Percentiles rank a stretch among this genome's conserved stretches.
Evolutionary conservation across 192 early-diverging fungal genomes (phyloP).

Genomic region (Mortierella hygrophila): DNA sequence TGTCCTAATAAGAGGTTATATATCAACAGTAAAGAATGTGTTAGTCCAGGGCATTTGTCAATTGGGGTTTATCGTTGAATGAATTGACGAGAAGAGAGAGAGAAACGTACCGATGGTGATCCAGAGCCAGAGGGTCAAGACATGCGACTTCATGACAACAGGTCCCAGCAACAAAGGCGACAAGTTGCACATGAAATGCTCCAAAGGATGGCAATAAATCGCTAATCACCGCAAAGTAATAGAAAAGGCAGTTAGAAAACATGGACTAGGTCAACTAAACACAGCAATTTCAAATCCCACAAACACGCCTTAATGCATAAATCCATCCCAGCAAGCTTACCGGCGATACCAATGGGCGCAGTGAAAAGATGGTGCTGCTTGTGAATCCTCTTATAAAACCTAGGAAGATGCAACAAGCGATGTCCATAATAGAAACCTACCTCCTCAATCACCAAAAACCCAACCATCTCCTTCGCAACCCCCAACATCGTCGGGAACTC

Average conservation of each 20-base stretch:
- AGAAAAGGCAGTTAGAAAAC: background rate
- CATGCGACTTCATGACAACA: slow-evolving; percentile 70
- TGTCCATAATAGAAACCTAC: slow-evolving; percentile 82
- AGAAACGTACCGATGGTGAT: slow-evolving; percentile 66
- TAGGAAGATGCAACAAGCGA: slow-evolving; percentile 74
- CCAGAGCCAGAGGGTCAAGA: slow-evolving; percentile 79
- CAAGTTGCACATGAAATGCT: slow-evolving; percentile 71
- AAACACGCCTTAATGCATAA: too few relatives aligned
- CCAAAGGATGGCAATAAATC: slow-evolving; percentile 78
- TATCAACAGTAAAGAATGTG: background rate
- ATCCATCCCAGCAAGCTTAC: slow-evolving; percentile 45
- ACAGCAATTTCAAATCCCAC: background rate
- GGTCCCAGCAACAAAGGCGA: slow-evolving; percentile 70
- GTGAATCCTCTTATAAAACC: slow-evolving; percentile 82
- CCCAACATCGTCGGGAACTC: slow-evolving; percentile 72
- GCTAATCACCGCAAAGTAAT: slow-evolving; percentile 2
- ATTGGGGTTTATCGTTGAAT: background rate
- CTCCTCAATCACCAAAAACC: slow-evolving; percentile 78
- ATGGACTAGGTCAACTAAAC: background rate
- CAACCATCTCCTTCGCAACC: slow-evolving; percentile 62
- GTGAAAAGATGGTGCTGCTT: slow-evolving; percentile 84
- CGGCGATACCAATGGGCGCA: slow-evolving; percentile 80
- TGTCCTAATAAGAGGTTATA: slow-evolving; percentile 14
- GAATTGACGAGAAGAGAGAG: background rate
- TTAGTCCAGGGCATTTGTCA: background rate